Evolutionary conservation across 2,329 filamentous ascomycete species (phyloP).

Genomic region (Ploettnerulaceae sp.): DNA sequence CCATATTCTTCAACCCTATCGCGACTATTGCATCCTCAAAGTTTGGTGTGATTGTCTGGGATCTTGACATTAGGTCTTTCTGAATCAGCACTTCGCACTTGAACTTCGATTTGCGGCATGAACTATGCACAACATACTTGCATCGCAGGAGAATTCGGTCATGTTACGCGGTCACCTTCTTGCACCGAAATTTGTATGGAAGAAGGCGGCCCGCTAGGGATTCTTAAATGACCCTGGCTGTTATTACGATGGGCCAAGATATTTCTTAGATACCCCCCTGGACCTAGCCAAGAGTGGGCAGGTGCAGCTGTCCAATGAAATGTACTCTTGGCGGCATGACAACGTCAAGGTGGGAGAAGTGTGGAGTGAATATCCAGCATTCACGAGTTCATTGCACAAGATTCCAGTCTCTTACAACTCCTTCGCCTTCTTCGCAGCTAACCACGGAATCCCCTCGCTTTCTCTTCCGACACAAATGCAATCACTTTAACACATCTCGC

Average conservation of each 20-base stretch:
- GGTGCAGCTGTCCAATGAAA: too few species aligned
- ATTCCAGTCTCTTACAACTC: too few species aligned
- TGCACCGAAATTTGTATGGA: constrained; percentile 28
- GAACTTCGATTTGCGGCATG: not conserved
- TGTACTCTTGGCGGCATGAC: too few species aligned
- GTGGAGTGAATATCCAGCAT: not conserved
- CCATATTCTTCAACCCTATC: too few species aligned
- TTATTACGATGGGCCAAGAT: not conserved
- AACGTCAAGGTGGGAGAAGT: not conserved
- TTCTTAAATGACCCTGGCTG: constrained; percentile 19
- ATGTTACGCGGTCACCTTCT: constrained; percentile 31
- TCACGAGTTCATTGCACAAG: too few species aligned
- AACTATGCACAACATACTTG: constrained; percentile 32
- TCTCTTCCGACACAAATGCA: constrained; percentile 7
- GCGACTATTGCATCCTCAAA: too few species aligned
- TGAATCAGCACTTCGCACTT: not conserved
- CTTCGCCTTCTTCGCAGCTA: not conserved
- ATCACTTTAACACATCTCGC: constrained; percentile 6
- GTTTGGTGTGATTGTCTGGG: too few species aligned
- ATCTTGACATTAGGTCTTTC: too few species aligned
- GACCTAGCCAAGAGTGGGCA: too few species aligned
- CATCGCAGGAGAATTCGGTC: constrained; percentile 28
- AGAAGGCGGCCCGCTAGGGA: constrained; percentile 26
- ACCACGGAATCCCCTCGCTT: not conserved
- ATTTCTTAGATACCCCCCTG: too few species aligned